Percentiles rank a stretch among this genome's conserved stretches.
phyloP scores from a whole-genome alignment of 164 flowering plant species.

The Aristolochia contorta region DNA sequence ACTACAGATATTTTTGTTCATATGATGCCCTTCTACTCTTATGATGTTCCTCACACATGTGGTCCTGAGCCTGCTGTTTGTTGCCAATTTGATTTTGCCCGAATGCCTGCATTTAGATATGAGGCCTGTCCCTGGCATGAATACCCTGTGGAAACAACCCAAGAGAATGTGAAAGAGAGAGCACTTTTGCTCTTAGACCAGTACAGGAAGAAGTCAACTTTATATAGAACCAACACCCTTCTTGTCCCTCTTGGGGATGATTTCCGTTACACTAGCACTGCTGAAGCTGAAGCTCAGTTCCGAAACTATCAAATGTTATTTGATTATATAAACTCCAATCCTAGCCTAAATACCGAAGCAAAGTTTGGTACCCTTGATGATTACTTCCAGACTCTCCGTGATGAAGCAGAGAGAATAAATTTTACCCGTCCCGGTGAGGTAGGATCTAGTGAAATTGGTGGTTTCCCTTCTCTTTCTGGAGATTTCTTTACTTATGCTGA shows the following conservation, averaged over 20 bases:
- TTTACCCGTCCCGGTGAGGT: conserved; percentile 71
- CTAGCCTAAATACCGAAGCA: conserved; percentile 74
- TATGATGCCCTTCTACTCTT: conserved; percentile 99
- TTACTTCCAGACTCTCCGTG: conserved; percentile 81
- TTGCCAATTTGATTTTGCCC: conserved; percentile 98
- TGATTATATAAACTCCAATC: conserved; percentile 82
- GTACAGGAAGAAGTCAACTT: conserved; percentile 79
- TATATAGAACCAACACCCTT: conserved; percentile 88
- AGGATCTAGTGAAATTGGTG: conserved; percentile 71
- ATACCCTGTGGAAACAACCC: conserved; percentile 67
- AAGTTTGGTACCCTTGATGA: conserved; percentile 95
- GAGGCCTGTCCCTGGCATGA: conserved; percentile 87
- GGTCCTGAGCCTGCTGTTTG: conserved; percentile 98
- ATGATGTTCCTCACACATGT: conserved; percentile 97
- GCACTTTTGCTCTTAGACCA: conserved; percentile 77
- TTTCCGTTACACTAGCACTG: conserved; percentile 73
- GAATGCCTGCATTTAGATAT: conserved; percentile 56
- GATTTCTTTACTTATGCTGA: conserved; percentile 99
- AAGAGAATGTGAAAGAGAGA: conserved; percentile 73
- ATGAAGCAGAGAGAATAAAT: conserved; percentile 81
- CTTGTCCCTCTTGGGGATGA: conserved; percentile 97
- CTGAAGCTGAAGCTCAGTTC: conserved; percentile 97
- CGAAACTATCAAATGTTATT: conserved; percentile 82
- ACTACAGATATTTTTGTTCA: conserved; percentile 95
- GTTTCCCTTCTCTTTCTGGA: conserved; percentile 90